phyloP scores from a whole-genome alignment of 192 early-diverging fungal species.

The Diversispora eburnea region DNA sequence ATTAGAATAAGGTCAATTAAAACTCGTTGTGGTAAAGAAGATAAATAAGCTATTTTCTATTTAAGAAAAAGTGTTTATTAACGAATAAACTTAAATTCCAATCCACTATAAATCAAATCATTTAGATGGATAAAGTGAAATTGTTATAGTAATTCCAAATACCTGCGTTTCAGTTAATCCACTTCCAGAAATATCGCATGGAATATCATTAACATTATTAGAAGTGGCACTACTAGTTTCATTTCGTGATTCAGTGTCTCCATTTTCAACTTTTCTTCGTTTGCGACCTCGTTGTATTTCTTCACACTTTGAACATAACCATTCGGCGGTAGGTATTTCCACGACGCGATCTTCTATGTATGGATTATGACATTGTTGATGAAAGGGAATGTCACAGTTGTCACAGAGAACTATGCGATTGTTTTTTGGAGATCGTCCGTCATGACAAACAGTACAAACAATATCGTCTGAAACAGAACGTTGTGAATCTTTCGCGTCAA shows the following conservation, averaged over 20 bases:
- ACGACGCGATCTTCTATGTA: constrained; percentile 28
- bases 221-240: not conserved
- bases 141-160: not conserved
- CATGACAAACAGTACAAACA: constrained; percentile 32
- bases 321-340: constrained; percentile 27
- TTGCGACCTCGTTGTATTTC: not conserved
- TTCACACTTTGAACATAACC: constrained; percentile 32
- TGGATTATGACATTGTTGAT: constrained; percentile 37
- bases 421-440: constrained; percentile 32
- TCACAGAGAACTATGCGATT: constrained; percentile 38
- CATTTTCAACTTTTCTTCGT: constrained; percentile 17
- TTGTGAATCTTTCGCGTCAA: not conserved
- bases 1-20: constrained; percentile 31
- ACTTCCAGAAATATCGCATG: constrained; percentile 20
- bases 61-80: not conserved
- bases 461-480: constrained; percentile 12
- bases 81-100: not conserved
- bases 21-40: constrained; percentile 26
- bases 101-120: not conserved
- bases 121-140: not conserved
- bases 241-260: not conserved
- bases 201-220: too few species aligned
- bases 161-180: constrained; percentile 24
- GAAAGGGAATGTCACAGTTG: constrained; percentile 33
- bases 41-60: constrained; percentile 31